A percentile compares a stretch with the other conserved stretches of the same genome.
These are phyloP conservation scores for Talaromyces sp. DNA, from an alignment of 2,329 filamentous ascomycete species.

Conservation along the genomic window DNA sequence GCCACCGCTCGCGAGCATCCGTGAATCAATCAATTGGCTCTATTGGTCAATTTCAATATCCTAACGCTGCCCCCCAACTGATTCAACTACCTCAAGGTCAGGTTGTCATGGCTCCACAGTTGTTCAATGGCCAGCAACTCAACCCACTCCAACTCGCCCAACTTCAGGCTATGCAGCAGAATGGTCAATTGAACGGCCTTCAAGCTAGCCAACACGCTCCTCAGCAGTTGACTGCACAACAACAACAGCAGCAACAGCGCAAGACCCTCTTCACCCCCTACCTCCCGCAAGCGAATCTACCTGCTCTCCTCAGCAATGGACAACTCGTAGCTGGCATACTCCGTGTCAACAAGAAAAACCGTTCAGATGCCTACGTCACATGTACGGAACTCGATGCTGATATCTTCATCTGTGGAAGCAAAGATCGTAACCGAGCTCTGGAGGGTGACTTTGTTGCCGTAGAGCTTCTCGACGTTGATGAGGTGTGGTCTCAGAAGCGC, in stretches of 20 bases:
- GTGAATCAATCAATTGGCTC: slow-evolving; percentile 79
- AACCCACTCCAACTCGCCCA: slow-evolving; percentile 85
- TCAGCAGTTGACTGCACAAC: slow-evolving; percentile 52
- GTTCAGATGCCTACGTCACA: slow-evolving; percentile 95
- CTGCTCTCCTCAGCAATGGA: slow-evolving; percentile 82
- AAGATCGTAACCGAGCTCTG: slow-evolving; percentile 93
- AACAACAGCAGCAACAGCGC: slow-evolving; percentile 79
- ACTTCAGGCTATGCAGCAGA: slow-evolving; percentile 89
- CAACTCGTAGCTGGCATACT: slow-evolving; percentile 95
- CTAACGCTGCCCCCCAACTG: slow-evolving; percentile 70
- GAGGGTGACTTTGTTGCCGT: slow-evolving; percentile 95
- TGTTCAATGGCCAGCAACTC: slow-evolving; percentile 79
- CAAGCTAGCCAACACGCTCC: slow-evolving; percentile 67
- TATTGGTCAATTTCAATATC: slow-evolving; percentile 84
- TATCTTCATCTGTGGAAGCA: slow-evolving; percentile 99
- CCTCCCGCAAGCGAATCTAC: slow-evolving; percentile 86
- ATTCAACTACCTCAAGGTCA: slow-evolving; percentile 79
- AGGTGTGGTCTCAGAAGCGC: slow-evolving; percentile 97
- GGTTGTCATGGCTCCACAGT: slow-evolving; percentile 74
- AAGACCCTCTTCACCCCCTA: slow-evolving; percentile 99
- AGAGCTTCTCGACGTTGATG: slow-evolving; percentile 93
- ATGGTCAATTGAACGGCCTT: slow-evolving; percentile 70
- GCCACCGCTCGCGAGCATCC: slow-evolving; percentile 79
- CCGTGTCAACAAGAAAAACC: slow-evolving; percentile 99
- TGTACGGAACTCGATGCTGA: slow-evolving; percentile 92